Percentiles rank a stretch among this genome's conserved stretches.
phyloP scores from a whole-genome alignment of 257 asterid genomes.

The Ehretia macrophylla region DNA sequence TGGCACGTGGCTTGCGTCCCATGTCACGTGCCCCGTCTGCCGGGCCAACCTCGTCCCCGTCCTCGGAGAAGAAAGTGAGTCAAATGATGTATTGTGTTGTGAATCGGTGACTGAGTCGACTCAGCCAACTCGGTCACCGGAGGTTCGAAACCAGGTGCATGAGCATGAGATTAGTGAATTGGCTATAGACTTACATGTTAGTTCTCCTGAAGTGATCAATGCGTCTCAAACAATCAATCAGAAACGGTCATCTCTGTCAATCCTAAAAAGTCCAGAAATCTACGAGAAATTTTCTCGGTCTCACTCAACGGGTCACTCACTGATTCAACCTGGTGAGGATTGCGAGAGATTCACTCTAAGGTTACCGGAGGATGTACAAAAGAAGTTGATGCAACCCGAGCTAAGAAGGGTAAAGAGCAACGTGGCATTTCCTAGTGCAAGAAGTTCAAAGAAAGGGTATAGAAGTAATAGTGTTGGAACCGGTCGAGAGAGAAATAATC shows the following conservation, averaged over 20 bases:
- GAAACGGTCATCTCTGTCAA: constrained; percentile 4
- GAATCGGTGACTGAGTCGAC: constrained; percentile 2
- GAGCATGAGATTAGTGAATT: constrained; percentile 7
- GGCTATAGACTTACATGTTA: constrained; percentile 6
- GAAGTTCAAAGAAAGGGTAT: constrained; percentile 24
- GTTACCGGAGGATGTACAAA: constrained; percentile 24
- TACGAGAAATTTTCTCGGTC: constrained; percentile 18
- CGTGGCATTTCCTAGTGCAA: constrained; percentile 17
- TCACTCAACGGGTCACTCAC: constrained; percentile 32
- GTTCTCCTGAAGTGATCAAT: constrained; percentile 13
- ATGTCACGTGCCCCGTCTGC: constrained; percentile 5
- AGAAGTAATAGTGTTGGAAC: constrained; percentile 23
- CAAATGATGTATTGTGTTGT: not conserved
- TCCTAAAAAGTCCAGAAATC: not conserved
- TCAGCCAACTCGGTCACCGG: not conserved
- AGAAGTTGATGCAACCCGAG: constrained; percentile 18
- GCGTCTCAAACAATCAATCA: not conserved
- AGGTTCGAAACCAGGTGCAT: not conserved
- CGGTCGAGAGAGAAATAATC: not conserved
- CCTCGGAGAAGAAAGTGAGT: constrained; percentile 2
- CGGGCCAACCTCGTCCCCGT: not conserved
- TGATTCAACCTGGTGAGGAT: constrained; percentile 17
- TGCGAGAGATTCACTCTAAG: constrained; percentile 33
- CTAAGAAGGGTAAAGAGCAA: constrained; percentile 12
- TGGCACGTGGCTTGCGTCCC: constrained; percentile 1